Evolutionary conservation across 2,329 filamentous ascomycete species (phyloP).

Genomic region (Bipolaris gigantea): DNA sequence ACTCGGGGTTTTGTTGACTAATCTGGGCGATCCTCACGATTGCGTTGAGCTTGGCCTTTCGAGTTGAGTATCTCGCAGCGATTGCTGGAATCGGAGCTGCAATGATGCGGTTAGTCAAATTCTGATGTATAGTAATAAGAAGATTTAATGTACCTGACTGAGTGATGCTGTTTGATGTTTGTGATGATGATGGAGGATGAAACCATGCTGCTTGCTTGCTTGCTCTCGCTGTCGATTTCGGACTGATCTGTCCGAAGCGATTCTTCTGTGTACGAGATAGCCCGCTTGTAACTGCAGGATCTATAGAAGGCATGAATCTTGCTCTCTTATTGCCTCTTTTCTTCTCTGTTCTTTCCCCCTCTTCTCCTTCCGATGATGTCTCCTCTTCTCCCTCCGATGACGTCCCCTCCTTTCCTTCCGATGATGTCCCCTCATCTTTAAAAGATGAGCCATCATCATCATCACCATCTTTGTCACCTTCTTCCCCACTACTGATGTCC

Average conservation of each 20-base stretch:
- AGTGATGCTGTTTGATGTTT: neutral
- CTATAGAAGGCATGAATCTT: neutral
- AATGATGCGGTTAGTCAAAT: too few species aligned
- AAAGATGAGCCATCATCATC: neutral
- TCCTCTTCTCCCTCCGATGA: neutral
- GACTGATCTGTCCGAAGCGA: neutral
- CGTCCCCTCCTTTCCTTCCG: neutral
- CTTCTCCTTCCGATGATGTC: neutral
- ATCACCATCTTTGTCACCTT: neutral
- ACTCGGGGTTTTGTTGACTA: neutral
- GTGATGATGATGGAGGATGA: neutral
- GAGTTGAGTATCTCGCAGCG: neutral
- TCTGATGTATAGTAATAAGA: neutral
- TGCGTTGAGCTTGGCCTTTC: neutral
- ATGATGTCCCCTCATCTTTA: neutral
- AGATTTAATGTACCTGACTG: neutral
- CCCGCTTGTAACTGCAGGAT: neutral
- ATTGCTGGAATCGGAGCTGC: neutral
- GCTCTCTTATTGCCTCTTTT: neutral
- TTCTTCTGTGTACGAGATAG: neutral
- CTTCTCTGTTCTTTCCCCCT: neutral
- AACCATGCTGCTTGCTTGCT: neutral
- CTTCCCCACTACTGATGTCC: neutral
- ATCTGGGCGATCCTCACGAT: neutral
- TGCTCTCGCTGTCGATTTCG: neutral